Conservation (phyloP, 2,329 filamentous ascomycete species). For the Chaetomiaceae sp. region DNA sequence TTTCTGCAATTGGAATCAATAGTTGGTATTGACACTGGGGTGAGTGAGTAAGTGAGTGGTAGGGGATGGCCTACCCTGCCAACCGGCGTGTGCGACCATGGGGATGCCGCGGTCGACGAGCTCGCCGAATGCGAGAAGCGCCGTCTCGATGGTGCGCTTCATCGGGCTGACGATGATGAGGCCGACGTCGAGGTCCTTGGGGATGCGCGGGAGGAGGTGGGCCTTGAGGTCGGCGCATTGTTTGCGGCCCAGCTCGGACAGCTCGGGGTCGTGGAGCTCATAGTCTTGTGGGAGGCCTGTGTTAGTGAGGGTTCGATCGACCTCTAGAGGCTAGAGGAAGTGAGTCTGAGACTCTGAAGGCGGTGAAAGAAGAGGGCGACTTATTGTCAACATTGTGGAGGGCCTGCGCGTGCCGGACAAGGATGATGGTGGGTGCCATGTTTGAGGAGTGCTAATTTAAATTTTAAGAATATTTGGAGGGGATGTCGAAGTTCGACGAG, state of each 20-base stretch:
- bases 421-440: conserved; percentile 61
- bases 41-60: background rate
- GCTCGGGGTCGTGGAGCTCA: conserved; percentile 44
- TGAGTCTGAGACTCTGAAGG: too few species aligned
- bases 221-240: conserved; percentile 45
- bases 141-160: conserved; percentile 61
- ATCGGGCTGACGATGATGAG: conserved; percentile 61
- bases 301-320: conserved; percentile 28
- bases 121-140: conserved; percentile 53
- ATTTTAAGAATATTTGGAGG: too few species aligned
- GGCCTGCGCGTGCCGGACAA: conserved; percentile 84
- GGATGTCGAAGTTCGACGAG: too few species aligned
- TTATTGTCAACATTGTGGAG: conserved; percentile 51
- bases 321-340: too few species aligned
- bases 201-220: conserved; percentile 39
- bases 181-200: conserved; percentile 41
- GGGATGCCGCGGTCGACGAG: conserved; percentile 50
- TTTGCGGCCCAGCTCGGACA: conserved; percentile 44
- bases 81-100: conserved; percentile 54
- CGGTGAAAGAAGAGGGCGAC: conserved; percentile 27
- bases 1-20: conserved; percentile 39
- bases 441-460: too few species aligned
- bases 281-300: conserved; percentile 38
- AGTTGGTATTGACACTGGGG: background rate
- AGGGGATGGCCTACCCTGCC: conserved; percentile 49